Percentiles rank a stretch among this genome's conserved stretches.
Evolutionary conservation across 371 early-diverging fungal species (phyloP).

Genomic region (Batrachochytrium dendrobatidis): DNA sequence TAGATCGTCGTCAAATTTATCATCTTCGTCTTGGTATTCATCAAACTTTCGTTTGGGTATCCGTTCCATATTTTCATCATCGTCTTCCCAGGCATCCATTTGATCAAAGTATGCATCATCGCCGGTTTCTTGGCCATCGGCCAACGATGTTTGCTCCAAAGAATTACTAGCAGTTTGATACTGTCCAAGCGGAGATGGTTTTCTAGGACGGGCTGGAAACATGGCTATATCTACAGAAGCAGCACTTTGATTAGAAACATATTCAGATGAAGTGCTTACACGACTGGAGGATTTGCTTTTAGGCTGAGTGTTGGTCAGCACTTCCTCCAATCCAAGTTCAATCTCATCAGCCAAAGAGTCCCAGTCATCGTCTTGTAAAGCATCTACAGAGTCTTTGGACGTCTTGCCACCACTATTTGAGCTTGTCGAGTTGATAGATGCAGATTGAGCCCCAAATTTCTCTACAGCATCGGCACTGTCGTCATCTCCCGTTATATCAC

Average conservation of each 20-base stretch:
- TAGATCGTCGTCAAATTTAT: too few relatives aligned
- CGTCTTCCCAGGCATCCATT: not conserved
- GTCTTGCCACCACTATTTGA: slow-evolving; percentile 1
- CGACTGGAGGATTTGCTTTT: not conserved
- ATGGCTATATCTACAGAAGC: too few relatives aligned
- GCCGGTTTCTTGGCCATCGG: slow-evolving; percentile 1
- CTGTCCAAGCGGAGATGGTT: too few relatives aligned
- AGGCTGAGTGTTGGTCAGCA: too few relatives aligned
- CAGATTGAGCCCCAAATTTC: slow-evolving; percentile 6
- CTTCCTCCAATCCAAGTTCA: not conserved
- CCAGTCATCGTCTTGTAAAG: not conserved
- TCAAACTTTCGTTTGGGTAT: not conserved
- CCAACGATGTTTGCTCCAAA: too few relatives aligned
- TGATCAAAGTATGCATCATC: not conserved
- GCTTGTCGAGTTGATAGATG: not conserved
- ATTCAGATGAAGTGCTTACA: not conserved
- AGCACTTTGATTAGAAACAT: too few relatives aligned
- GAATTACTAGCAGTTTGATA: too few relatives aligned
- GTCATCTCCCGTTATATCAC: slow-evolving; percentile 23
- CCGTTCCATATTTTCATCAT: not conserved
- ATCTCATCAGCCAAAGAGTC: slow-evolving; percentile 1
- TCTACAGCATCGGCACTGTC: slow-evolving; percentile 7
- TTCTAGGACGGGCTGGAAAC: too few relatives aligned
- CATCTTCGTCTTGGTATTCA: too few relatives aligned
- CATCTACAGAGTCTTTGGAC: not conserved